A percentile compares a stretch with the other conserved stretches of the same genome.
These are phyloP conservation scores for Globisporangium paddicum DNA, from an alignment of 352 stramenopile species.

Conservation along the genomic window DNA sequence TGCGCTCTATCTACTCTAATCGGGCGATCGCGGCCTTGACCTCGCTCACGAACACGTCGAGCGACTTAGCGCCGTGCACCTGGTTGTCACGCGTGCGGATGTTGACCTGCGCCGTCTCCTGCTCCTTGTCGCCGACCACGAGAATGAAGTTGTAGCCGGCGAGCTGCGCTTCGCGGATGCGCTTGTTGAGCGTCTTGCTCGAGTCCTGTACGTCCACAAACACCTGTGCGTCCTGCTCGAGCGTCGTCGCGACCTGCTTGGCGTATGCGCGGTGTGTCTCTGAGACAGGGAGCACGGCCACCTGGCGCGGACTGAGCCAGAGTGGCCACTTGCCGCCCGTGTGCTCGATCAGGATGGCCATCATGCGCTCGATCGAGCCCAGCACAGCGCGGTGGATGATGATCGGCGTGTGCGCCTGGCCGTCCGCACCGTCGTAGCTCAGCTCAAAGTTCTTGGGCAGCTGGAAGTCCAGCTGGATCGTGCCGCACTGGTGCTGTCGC, in stretches of 20 bases:
- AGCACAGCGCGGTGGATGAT: conserved; percentile 98
- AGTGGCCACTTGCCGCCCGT: conserved; percentile 95
- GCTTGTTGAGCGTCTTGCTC: conserved; percentile 86
- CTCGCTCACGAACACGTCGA: conserved; percentile 64
- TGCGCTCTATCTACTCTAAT: conserved; percentile 45
- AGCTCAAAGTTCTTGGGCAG: conserved; percentile 95
- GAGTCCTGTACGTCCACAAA: conserved; percentile 72
- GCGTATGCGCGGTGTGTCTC: conserved; percentile 69
- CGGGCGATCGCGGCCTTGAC: conserved; percentile 48
- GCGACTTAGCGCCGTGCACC: conserved; percentile 58
- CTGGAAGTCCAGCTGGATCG: conserved; percentile 98
- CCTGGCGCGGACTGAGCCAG: conserved; percentile 90
- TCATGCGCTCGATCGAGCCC: conserved; percentile 97
- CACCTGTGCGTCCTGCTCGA: conserved; percentile 66
- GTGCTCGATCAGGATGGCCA: conserved; percentile 98
- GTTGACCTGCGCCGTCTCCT: conserved; percentile 48
- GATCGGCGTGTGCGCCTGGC: conserved; percentile 93
- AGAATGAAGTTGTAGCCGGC: conserved; percentile 86
- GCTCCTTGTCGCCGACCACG: conserved; percentile 74
- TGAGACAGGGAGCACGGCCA: conserved; percentile 67
- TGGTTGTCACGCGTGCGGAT: conserved; percentile 82
- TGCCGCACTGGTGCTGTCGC: conserved; percentile 96
- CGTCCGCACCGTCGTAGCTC: conserved; percentile 68
- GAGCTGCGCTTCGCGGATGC: conserved; percentile 73
- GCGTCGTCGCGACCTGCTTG: conserved; percentile 32